Base-by-base conservation (phyloP, 148 eudicot genomes). In the Silene uniflora region DNA sequence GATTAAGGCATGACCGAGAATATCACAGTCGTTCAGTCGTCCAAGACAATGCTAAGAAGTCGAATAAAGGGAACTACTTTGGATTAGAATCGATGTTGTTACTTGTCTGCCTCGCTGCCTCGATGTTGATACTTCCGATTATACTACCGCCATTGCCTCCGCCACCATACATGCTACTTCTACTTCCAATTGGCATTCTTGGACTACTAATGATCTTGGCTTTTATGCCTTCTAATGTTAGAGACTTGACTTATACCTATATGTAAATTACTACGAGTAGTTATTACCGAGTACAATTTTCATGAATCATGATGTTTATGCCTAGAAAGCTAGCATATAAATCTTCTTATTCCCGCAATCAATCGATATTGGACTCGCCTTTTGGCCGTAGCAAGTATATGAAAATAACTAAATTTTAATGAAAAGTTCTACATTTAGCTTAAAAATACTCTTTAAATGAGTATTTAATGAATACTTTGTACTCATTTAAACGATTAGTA, bases 121-220 rank as follows among this genome's bases (percentile, higher is more conserved):
- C 95, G 49, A 76, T 93, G 62, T 80, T 93, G 78, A 82, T 93
- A 0, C 82, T 93, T 42, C 98, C 98, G 1, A 67, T 93, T 62
- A 80, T 93, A 66, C 88, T 93, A 0, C 98, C 98, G 10, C 92
- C 98, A 42, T 76, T 93, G 82, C 98, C 98, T 0, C 98, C 98
- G 0, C 98, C 98, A 0, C 98, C 98, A 0, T 87, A 84, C 14
- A 69, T 91, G 95, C 84, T 93, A 81, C 86, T 93, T 19, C 27
- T 93, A 78, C 80, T 93, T 21, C 98, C 98, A 3, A 87, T 93
- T 14, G 87, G 84, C 78, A 89, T 93, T 2, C 80, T 90, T 62
- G 91, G 72, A 0, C 44, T 93, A 39, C 92, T 93, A 23, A 74
- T 90, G 87, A 73, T 87, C 69, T 75, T 93, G 79, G 98, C 97